Conservation (phyloP, 306 rosid species). For the Urtica urens region DNA sequence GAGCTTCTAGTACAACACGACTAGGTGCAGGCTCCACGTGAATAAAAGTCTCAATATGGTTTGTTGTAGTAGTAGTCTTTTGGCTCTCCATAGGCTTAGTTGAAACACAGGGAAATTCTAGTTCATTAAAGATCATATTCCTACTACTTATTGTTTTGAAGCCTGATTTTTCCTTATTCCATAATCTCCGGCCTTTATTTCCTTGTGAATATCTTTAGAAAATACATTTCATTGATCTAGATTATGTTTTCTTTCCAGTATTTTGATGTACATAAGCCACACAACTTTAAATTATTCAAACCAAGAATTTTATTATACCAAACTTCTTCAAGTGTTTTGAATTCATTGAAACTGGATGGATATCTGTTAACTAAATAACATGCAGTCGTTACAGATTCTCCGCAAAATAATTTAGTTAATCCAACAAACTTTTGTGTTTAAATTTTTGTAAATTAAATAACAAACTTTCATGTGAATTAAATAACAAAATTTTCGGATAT, state of each 20-base stretch:
- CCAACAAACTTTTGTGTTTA: too few relatives aligned
- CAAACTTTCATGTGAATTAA: too few relatives aligned
- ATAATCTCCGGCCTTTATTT: not conserved
- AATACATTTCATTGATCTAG: not conserved
- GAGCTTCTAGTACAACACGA: not conserved
- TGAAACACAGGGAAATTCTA: not conserved
- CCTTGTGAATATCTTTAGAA: not conserved
- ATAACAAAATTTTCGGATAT: too few relatives aligned
- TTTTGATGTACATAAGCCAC: not conserved
- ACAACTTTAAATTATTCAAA: not conserved
- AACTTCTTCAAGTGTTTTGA: not conserved
- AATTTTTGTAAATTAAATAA: too few relatives aligned
- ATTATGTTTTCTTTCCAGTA: not conserved
- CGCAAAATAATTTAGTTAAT: too few relatives aligned
- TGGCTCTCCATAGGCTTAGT: not conserved
- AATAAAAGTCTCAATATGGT: fast-evolving
- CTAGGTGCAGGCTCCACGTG: not conserved
- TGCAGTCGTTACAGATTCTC: too few relatives aligned
- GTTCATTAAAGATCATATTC: not conserved
- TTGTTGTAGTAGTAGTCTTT: not conserved
- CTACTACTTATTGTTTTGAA: not conserved
- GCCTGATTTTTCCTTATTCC: not conserved
- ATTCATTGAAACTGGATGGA: not conserved
- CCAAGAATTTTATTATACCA: not conserved
- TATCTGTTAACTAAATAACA: too few relatives aligned